phyloP scores from a whole-genome alignment of 2,329 filamentous ascomycete genomes.

The Aspergillus sp. region DNA sequence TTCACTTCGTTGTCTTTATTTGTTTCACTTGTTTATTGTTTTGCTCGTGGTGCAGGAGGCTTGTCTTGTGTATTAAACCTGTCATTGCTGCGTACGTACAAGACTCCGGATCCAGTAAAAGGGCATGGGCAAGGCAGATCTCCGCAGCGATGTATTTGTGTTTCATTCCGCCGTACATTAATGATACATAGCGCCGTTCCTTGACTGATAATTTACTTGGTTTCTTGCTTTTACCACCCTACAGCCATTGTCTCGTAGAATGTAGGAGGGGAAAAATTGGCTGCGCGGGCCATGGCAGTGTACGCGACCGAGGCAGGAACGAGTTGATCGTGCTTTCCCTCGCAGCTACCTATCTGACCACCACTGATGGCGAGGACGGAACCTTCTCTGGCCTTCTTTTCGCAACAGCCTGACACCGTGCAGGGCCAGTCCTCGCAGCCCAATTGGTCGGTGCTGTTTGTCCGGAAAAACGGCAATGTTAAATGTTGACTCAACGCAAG shows the following conservation, averaged over 20 bases:
- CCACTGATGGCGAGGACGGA: too few relatives aligned
- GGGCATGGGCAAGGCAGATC: constrained; percentile 8
- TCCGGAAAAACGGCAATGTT: too few relatives aligned
- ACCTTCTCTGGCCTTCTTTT: too few relatives aligned
- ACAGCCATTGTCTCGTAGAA: not conserved
- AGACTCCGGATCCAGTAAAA: constrained; percentile 1
- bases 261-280: too few relatives aligned
- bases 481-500: too few relatives aligned
- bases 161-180: constrained; percentile 19
- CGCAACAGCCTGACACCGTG: too few relatives aligned
- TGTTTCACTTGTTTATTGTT: constrained; percentile 1
- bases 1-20: constrained; percentile 4
- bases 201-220: constrained; percentile 16
- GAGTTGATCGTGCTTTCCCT: too few relatives aligned
- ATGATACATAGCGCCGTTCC: constrained; percentile 26
- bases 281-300: too few relatives aligned
- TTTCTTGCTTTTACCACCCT: not conserved
- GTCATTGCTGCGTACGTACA: constrained; percentile 7
- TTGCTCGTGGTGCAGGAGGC: constrained; percentile 15
- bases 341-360: too few relatives aligned
- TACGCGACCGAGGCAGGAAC: too few relatives aligned
- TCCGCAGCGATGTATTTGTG: constrained; percentile 10
- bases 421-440: too few relatives aligned
- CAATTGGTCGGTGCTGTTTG: too few relatives aligned
- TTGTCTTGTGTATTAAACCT: constrained; percentile 4